A percentile compares a stretch with the other conserved stretches of the same genome.
Evolutionary conservation across 257 asterid species (phyloP).

Genomic region (Solanum ossicruentum): DNA sequence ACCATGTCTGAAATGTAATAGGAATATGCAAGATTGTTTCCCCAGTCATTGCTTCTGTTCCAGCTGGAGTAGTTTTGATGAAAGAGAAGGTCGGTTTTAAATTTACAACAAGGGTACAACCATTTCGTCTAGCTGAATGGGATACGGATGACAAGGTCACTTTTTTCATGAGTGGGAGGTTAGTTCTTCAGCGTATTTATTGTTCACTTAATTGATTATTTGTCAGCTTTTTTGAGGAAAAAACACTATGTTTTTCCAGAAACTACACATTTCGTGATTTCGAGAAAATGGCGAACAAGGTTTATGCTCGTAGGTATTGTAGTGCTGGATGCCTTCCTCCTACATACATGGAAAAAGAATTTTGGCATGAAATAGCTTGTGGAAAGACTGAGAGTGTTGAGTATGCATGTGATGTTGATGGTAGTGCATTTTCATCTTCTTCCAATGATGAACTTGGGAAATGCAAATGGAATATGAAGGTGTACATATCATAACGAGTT

Average conservation of each 20-base stretch:
- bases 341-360: conserved; percentile 82
- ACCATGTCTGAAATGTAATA: conserved; percentile 4
- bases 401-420: conserved; percentile 99
- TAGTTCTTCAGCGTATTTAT: conserved; percentile 4
- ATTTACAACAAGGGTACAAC: conserved; percentile 96
- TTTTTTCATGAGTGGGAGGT: conserved; percentile 96
- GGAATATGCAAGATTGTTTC: conserved; percentile 97
- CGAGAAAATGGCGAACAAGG: conserved; percentile 99
- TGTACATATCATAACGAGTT: conserved; percentile 17
- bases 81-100: conserved; percentile 84
- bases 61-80: conserved; percentile 94
- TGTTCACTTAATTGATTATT: background rate
- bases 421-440: conserved; percentile 98
- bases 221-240: background rate
- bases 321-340: conserved; percentile 92
- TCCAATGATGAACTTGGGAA: conserved; percentile 75
- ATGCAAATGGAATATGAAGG: conserved; percentile 99
- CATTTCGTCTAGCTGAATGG: conserved; percentile 97
- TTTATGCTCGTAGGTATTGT: conserved; percentile 78
- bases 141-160: conserved; percentile 81
- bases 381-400: conserved; percentile 98
- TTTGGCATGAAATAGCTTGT: conserved; percentile 94
- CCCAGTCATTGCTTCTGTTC: conserved; percentile 80
- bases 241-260: conserved; percentile 27
- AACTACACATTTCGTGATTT: conserved; percentile 91